phyloP scores from a whole-genome alignment of 83 land plant genomes.

The Picea mariana region DNA sequence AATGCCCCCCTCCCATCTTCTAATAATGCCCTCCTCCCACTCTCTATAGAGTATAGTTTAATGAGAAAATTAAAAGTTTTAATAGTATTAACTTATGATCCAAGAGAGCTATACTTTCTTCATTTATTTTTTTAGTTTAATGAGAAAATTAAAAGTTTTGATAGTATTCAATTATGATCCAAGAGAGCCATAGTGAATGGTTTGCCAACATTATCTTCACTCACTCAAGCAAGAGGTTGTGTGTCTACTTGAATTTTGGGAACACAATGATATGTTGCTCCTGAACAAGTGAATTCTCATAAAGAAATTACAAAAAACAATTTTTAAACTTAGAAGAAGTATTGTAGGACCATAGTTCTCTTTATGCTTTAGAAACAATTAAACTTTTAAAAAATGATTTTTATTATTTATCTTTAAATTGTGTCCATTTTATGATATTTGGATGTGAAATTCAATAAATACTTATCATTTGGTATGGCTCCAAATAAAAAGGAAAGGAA shows the following conservation, averaged over 20 bases:
- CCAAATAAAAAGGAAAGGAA: too few relatives aligned
- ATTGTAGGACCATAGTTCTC: background rate
- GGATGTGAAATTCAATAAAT: background rate
- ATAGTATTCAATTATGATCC: too few relatives aligned
- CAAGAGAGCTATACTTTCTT: too few relatives aligned
- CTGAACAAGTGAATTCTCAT: conserved; percentile 57
- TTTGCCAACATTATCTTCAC: too few relatives aligned
- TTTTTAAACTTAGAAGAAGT: background rate
- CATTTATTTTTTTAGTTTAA: too few relatives aligned
- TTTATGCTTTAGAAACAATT: background rate
- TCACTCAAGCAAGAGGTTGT: conserved; percentile 53
- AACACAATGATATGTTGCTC: conserved; percentile 77
- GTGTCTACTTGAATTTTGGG: conserved; percentile 62
- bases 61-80: too few relatives aligned
- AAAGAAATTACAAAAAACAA: background rate
- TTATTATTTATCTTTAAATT: background rate
- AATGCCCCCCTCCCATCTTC: too few relatives aligned
- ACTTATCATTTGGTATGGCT: background rate
- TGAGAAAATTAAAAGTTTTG: too few relatives aligned
- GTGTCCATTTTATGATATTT: background rate
- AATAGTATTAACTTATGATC: too few relatives aligned
- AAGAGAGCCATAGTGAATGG: too few relatives aligned
- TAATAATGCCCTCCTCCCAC: too few relatives aligned
- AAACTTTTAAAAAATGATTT: background rate
- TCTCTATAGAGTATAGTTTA: too few relatives aligned